Percentiles rank a stretch among this genome's conserved stretches.
phyloP scores from a whole-genome alignment of 768 basidiomycete genomes.

The Tricholomella constricta region DNA sequence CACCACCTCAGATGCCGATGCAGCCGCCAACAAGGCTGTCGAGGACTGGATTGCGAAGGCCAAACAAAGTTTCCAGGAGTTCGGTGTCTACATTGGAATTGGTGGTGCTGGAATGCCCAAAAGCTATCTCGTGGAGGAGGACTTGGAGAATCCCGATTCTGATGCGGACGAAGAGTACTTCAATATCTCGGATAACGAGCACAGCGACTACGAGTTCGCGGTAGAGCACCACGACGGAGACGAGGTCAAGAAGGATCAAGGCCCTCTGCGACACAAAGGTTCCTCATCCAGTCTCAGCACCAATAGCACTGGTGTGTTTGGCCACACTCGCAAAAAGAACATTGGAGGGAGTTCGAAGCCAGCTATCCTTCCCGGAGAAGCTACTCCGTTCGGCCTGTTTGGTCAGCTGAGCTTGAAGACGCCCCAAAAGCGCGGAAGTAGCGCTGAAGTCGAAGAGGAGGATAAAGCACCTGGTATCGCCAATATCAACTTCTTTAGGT shows the following conservation, averaged over 20 bases:
- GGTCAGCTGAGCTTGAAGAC: slow-evolving; percentile 60
- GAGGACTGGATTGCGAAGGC: slow-evolving; percentile 81
- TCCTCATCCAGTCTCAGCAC: slow-evolving; percentile 45
- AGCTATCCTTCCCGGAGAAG: slow-evolving; percentile 60
- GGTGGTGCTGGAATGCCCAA: slow-evolving; percentile 57
- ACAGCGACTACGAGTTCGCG: slow-evolving; percentile 40
- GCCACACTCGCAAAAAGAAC: slow-evolving; percentile 40
- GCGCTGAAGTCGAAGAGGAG: slow-evolving; percentile 44
- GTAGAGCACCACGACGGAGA: slow-evolving; percentile 46
- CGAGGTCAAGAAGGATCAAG: slow-evolving; percentile 24
- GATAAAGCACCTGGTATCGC: slow-evolving; percentile 66
- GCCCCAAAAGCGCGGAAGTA: slow-evolving; percentile 32
- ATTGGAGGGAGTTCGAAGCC: slow-evolving; percentile 44
- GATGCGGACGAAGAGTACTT: slow-evolving; percentile 43
- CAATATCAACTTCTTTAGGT: slow-evolving; percentile 64
- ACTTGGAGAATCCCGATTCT: slow-evolving; percentile 41
- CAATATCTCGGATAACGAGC: slow-evolving; percentile 33
- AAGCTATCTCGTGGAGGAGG: slow-evolving; percentile 50
- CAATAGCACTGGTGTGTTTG: slow-evolving; percentile 26
- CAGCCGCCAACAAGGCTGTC: slow-evolving; percentile 56
- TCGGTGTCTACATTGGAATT: slow-evolving; percentile 66
- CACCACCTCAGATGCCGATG: slow-evolving; percentile 25
- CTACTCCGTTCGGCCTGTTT: slow-evolving; percentile 75
- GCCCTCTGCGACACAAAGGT: slow-evolving; percentile 31
- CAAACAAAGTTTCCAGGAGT: slow-evolving; percentile 65